Conservation (phyloP, 192 early-diverging fungal species). For the Mortierella antarctica region DNA sequence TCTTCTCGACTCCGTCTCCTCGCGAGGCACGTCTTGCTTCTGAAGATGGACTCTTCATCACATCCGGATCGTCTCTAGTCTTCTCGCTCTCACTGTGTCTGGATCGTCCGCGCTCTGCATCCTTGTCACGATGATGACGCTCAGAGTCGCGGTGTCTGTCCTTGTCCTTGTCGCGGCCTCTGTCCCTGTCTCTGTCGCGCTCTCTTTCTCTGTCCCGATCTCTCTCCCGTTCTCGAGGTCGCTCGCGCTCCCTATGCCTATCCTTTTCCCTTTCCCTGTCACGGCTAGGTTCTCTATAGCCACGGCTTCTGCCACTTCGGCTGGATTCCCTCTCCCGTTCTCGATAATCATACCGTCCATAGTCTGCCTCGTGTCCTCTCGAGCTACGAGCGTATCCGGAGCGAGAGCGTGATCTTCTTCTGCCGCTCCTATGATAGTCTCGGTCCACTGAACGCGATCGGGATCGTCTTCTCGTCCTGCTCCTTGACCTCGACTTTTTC, state of each 20-base stretch:
- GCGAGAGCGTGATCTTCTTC: constrained; percentile 33
- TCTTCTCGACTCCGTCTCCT: too few relatives aligned
- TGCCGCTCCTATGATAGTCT: constrained; percentile 27
- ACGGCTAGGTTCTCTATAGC: constrained; percentile 19
- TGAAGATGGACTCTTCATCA: constrained; percentile 23
- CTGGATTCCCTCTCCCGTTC: constrained; percentile 17
- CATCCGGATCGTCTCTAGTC: constrained; percentile 1
- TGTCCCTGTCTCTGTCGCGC: constrained; percentile 2
- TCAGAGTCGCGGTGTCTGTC: constrained; percentile 13
- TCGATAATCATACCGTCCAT: constrained; percentile 31
- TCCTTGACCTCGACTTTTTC: constrained; percentile 30
- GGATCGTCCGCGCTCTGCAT: constrained; percentile 4
- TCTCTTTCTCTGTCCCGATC: constrained; percentile 15
- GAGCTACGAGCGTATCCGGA: constrained; percentile 42
- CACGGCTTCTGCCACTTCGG: constrained; percentile 7
- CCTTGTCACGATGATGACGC: constrained; percentile 15
- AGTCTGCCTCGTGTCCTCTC: constrained; percentile 29
- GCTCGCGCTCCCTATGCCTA: constrained; percentile 19
- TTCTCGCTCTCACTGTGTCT: background rate
- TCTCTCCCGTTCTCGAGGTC: constrained; percentile 10
- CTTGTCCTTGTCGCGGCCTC: constrained; percentile 1
- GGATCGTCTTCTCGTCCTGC: constrained; percentile 33
- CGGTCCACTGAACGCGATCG: constrained; percentile 35
- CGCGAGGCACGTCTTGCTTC: too few relatives aligned
- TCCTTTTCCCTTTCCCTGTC: constrained; percentile 28